Evolutionary conservation across 805 yeast species (phyloP).

Genomic region (Candida insectalens): DNA sequence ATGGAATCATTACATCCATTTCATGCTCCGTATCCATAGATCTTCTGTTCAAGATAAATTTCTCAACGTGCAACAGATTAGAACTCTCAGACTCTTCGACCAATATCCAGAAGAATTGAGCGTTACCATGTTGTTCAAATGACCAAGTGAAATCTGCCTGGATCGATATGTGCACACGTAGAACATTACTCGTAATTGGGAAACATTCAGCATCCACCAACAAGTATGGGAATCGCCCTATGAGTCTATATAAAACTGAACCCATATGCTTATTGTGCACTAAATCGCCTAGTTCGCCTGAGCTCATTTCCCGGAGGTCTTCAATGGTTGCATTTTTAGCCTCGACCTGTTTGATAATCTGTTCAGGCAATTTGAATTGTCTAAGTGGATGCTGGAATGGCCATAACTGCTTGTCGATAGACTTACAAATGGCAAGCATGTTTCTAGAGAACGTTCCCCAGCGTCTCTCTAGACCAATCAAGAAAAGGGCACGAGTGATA

Average conservation of each 20-base stretch:
- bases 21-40: conserved; percentile 50
- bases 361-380: conserved; percentile 75
- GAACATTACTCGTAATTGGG: conserved; percentile 81
- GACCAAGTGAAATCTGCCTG: conserved; percentile 86
- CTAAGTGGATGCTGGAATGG: conserved; percentile 80
- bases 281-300: conserved; percentile 78
- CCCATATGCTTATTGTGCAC: conserved; percentile 82
- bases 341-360: conserved; percentile 51
- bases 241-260: conserved; percentile 40
- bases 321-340: conserved; percentile 63
- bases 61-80: conserved; percentile 72
- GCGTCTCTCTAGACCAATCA: conserved; percentile 77
- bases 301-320: conserved; percentile 58
- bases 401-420: conserved; percentile 83
- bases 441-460: conserved; percentile 82
- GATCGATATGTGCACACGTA: conserved; percentile 65
- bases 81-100: conserved; percentile 80
- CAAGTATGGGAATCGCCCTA: conserved; percentile 69
- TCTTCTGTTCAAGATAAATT: conserved; percentile 54
- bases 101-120: conserved; percentile 85
- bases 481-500: conserved; percentile 82
- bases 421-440: conserved; percentile 73
- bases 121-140: conserved; percentile 65
- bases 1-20: conserved; percentile 87
- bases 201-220: conserved; percentile 72